phyloP scores from a whole-genome alignment of 2,329 filamentous ascomycete species.

The Paraphoma chrysanthemicola region DNA sequence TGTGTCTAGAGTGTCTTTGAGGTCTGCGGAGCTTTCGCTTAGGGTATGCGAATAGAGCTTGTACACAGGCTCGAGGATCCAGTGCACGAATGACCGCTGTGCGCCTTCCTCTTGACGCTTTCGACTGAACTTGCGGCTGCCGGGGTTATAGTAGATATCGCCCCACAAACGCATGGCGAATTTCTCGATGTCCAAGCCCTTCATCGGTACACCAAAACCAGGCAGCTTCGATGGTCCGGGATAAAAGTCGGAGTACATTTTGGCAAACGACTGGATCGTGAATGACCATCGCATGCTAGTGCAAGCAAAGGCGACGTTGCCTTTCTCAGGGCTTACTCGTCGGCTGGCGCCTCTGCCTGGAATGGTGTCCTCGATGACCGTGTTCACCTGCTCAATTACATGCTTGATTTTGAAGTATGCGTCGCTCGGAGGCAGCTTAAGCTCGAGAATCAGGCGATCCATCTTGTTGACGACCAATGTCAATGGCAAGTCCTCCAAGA shows the following conservation, averaged over 20 bases:
- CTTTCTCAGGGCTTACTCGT: slow-evolving; percentile 91
- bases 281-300: slow-evolving; percentile 97
- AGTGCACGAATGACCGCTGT: slow-evolving; percentile 89
- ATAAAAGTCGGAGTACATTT: slow-evolving; percentile 93
- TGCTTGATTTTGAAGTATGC: slow-evolving; percentile 99
- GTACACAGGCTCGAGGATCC: slow-evolving; percentile 95
- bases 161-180: slow-evolving; percentile 91
- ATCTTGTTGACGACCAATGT: slow-evolving; percentile 96
- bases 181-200: slow-evolving; percentile 73
- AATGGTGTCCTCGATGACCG: slow-evolving; percentile 84
- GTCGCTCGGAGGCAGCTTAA: slow-evolving; percentile 92
- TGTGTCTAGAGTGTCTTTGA: slow-evolving; percentile 78
- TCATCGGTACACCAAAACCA: slow-evolving; percentile 43
- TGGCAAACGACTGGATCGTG: slow-evolving; percentile 89
- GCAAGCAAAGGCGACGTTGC: slow-evolving; percentile 97
- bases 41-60: slow-evolving; percentile 96
- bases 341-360: slow-evolving; percentile 80
- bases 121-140: slow-evolving; percentile 87
- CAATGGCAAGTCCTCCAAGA: slow-evolving; percentile 86
- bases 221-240: slow-evolving; percentile 58
- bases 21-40: slow-evolving; percentile 83
- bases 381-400: slow-evolving; percentile 98
- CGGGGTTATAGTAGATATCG: slow-evolving; percentile 94
- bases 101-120: slow-evolving; percentile 82
- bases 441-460: slow-evolving; percentile 90